Base-by-base conservation (phyloP, 331 rosid genomes). In the Malus hybrid region DNA sequence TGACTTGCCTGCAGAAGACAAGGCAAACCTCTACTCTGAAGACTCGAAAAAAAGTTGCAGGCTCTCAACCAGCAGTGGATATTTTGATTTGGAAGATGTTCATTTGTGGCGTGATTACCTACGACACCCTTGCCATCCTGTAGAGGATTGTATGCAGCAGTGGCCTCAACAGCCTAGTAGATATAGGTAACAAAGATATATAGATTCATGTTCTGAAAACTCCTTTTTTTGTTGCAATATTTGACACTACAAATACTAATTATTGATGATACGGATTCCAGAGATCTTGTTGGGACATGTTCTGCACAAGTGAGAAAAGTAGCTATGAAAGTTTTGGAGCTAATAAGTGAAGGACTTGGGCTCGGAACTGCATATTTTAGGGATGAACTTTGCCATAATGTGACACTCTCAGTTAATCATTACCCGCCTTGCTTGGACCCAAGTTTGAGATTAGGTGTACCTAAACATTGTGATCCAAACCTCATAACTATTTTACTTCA, bases 121-220 rank as follows among this genome's bases (percentile, higher is more conserved):
- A 13, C 7, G 29, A 60, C 82, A 73, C 79, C 65, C 59, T 39
- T 81, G 85, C 54, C 79, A 73, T 67, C 85, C 79, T 54, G 7
- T 81, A 1, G 79, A 72, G 79, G 66, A 81, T 11, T 73, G 46
- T 18, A 50, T 50, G 7, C 64, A 74, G 29, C 18, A 50, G 16
- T 77, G 85, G 81, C 82, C 73, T 34, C 42, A 73, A 39, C 29
- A 50, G 60, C 79, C 79, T 1, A 2, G 46, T 72, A 72, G 16
- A 28, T 77, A 72, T 29, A 7, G 79, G 76, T 36, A 36, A 10
- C 42, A 36, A 36, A 36, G 3, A 36, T 73, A 72, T 14, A 14
- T 15, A 50, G 19, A 48, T 48, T 48, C 55, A 48, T 2, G 55
- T 48, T 48, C 6, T 48, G 19, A 15, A 48, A 15, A 14, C 56